phyloP scores from a whole-genome alignment of 805 yeast species.

The Alloascoidea africana region DNA sequence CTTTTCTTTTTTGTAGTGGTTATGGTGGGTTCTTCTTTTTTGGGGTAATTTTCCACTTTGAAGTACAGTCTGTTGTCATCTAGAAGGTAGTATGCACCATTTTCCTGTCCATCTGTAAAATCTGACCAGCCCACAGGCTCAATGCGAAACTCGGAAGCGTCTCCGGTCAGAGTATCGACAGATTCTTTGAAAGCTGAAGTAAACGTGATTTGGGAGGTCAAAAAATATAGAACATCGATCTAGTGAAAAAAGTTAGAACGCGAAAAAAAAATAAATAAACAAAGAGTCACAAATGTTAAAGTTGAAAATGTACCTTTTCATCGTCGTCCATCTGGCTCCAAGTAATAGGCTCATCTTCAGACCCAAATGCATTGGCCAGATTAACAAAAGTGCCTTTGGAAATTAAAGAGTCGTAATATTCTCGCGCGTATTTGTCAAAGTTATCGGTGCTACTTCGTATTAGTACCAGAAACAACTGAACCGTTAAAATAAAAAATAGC shows the following conservation, averaged over 20 bases:
- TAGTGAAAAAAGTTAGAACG: background rate
- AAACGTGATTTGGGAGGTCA: background rate
- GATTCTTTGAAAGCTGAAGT: background rate
- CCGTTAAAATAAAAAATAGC: background rate
- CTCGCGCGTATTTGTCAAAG: background rate
- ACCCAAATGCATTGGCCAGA: background rate
- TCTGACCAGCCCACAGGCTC: conserved; percentile 14
- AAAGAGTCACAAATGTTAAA: background rate
- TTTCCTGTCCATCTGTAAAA: conserved; percentile 8
- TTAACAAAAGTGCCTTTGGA: background rate
- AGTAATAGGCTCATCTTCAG: background rate
- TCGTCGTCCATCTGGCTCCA: background rate
- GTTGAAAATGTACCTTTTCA: background rate
- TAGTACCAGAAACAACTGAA: background rate
- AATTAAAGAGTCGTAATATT: background rate
- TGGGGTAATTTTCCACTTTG: conserved; percentile 5
- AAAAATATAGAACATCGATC: background rate
- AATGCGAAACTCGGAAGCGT: conserved; percentile 10
- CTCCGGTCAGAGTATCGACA: background rate
- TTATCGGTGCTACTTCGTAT: background rate
- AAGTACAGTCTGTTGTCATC: conserved; percentile 20
- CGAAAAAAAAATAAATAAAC: background rate
- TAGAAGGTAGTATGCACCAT: conserved; percentile 15
- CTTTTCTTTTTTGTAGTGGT: background rate
- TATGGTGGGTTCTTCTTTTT: conserved; percentile 3